phyloP scores from a whole-genome alignment of 73 alveolate species.

The Breviolum minutum region DNA sequence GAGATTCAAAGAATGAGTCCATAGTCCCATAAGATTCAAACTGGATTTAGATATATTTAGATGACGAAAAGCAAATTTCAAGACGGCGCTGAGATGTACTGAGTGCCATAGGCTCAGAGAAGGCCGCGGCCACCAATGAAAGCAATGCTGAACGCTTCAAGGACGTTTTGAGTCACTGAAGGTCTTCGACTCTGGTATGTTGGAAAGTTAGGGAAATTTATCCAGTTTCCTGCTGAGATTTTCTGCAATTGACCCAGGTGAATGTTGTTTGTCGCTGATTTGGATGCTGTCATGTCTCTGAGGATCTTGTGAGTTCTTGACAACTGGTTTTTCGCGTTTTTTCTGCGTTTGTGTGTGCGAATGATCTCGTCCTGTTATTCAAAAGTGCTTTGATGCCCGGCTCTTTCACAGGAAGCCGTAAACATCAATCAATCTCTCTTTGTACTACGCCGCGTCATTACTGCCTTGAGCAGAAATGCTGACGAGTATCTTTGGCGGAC shows the following conservation, averaged over 20 bases:
- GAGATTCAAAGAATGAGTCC: too few relatives aligned
- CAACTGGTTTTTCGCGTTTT: background rate
- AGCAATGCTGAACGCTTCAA: constrained; percentile 80
- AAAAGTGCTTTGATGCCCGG: too few relatives aligned
- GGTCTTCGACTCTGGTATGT: background rate
- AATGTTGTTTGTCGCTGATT: background rate
- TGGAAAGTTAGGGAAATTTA: background rate
- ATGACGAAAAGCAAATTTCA: background rate
- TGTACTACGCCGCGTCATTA: constrained; percentile 82
- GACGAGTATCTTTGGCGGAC: constrained; percentile 1
- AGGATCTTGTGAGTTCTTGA: background rate
- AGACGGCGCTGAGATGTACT: background rate
- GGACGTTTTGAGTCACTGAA: background rate
- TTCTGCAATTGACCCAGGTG: too few relatives aligned
- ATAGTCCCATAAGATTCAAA: too few relatives aligned
- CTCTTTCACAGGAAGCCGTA: constrained; percentile 58
- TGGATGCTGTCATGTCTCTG: background rate
- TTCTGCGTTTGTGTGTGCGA: background rate
- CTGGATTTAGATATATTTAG: background rate
- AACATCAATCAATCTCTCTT: constrained; percentile 93
- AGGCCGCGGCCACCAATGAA: constrained; percentile 61
- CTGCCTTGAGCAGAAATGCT: constrained; percentile 78
- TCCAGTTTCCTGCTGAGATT: too few relatives aligned
- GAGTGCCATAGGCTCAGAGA: constrained; percentile 43
- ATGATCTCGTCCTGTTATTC: background rate